phyloP scores from a whole-genome alignment of 441 rosid genomes.

The Jatropha multifida region DNA sequence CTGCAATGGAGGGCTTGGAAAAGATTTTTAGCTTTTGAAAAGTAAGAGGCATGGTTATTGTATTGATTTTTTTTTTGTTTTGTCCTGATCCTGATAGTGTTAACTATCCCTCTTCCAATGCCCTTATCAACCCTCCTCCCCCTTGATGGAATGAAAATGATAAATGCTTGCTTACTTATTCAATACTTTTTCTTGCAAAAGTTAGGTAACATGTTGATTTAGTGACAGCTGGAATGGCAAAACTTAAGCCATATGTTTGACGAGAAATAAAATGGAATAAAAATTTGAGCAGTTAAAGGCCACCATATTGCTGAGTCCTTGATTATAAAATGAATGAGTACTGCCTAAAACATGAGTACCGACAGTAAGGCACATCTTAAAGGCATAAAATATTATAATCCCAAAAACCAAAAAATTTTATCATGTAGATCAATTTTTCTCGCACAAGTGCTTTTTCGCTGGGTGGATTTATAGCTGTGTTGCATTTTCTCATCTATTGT shows the following conservation, averaged over 20 bases:
- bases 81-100: background rate
- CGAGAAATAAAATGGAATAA: background rate
- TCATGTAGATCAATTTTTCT: background rate
- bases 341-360: background rate
- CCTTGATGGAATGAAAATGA: background rate
- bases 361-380: background rate
- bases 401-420: background rate
- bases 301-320: background rate
- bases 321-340: background rate
- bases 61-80: background rate
- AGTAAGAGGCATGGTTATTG: conserved; percentile 42
- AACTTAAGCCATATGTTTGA: background rate
- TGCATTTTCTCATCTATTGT: background rate
- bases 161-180: background rate
- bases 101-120: no score
- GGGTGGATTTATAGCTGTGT: background rate
- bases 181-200: background rate
- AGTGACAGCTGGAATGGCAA: background rate
- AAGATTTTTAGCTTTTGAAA: conserved; percentile 82
- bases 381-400: background rate
- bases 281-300: background rate
- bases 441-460: background rate
- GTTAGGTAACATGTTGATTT: background rate
- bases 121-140: background rate
- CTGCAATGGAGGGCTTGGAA: conserved; percentile 96